Evolutionary conservation across 169 alveolate genomes (phyloP), one percentile per base, ranked within the genome.

Genomic region (Plasmodium berghei): DNA sequence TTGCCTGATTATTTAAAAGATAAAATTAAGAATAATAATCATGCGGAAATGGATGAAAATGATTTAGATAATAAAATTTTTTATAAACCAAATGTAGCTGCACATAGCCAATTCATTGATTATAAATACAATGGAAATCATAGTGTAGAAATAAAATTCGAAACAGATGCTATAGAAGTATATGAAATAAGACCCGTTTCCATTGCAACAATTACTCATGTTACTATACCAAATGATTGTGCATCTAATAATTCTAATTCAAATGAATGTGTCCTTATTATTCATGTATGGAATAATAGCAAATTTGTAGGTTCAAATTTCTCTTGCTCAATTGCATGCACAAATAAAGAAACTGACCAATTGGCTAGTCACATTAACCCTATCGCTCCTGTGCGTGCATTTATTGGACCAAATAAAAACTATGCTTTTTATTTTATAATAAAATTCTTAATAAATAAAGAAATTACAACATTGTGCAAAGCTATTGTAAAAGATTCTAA

Each of bases 81-180:
- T 83, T 83, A 83, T 61, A 83, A 66, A 18, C 58, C 28, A 67
- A 20, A 67, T 9, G 40, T 62, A 67, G 83, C 85, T 66, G 61
- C 85, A 83, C 85, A 67, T 48, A 54, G 63, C 28, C 90, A 83
- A 9, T 83, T 83, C 49, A 83, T 83, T 83, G 90, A 83, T 28
- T 83, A 83, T 56, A 83, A 83, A 83, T 83, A 55, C 55, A 83
- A 83, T 83, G 90, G 90, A 55, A 67, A 83, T 83, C 90, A 83
- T 59, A 14, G 56, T 20, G 90, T 83, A 9, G 90, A 66, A 28
- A 54, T 83, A 28, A 83, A 83, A 10, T 83, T 83, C n/a, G 90
- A 83, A 83, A 67, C 83, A 14, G 56, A 48, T 83, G 90, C 85
- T 12, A 16, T 83, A 10, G 90, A 83, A 61, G 83, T 83, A 12